Evolutionary conservation across 2,329 filamentous ascomycete species (phyloP), one percentile per base, ranked within the genome.

Genomic region (Scedosporium minutisporum): DNA sequence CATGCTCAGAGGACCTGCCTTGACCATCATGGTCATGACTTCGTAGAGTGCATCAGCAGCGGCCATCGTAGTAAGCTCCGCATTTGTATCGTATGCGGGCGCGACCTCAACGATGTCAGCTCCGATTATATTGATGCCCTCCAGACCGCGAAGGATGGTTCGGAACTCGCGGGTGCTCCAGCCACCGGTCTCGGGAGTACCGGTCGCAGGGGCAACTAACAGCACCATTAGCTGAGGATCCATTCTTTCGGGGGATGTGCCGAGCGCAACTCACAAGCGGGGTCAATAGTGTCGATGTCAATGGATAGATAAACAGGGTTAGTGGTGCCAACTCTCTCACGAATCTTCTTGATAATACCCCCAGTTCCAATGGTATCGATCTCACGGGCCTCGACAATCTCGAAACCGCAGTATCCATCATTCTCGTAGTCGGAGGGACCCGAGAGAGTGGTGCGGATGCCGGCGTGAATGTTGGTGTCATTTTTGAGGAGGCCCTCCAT

Each of bases 161-260:
- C 96, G 93, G 68, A 96, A 79, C 78, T 96, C 93, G 60, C 92
- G 80, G 21, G 89, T 96, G 5, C 90, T 95, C 92, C 92, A 96
- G 44, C 92, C 92, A 63, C 93, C 92, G 0, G 91, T 89, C 77
- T 96, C 92, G 0, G 92, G 92, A 0, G 92, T 96, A 1, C 92
- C 93, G 0, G 91, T 96, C 1, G 88, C 90, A 0, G 91, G 90
- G 2, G 75, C 75, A 61, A 77, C 76, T 6, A 68, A 68, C 89
- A n/a, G 4, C n/a, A 12, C 16, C 1, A 38, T 29, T 58, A 38
- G n/a, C 10, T 16, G 27, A n/a, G 23, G 10, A n/a, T 21, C 6
- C 9, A 48, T 48, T 21, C 44, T 48, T 48, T 10, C 23, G 25
- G 42, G 25, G 7, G 25, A 16, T n/a, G 6, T n/a, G 16, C 16